These are phyloP conservation scores for Fusarium nematophilum DNA, from an alignment of 2,329 filamentous ascomycete species.

Conservation along the genomic window DNA sequence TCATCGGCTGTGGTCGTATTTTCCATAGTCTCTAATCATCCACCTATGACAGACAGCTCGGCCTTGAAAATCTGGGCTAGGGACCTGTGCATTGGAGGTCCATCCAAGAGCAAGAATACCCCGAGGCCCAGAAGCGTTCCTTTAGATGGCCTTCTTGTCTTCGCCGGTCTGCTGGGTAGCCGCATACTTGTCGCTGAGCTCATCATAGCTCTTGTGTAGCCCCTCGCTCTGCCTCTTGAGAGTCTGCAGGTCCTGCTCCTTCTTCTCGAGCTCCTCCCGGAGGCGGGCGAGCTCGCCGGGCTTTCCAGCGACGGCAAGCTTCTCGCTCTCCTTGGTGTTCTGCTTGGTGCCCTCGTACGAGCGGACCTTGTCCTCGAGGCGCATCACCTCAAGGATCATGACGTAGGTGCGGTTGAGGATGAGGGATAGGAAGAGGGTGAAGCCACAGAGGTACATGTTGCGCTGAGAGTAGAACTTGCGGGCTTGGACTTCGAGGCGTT, in stretches of 20 bases:
- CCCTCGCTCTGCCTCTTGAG: constrained; percentile 94
- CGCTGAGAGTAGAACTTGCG: constrained; percentile 99
- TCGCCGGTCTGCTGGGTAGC: constrained; percentile 62
- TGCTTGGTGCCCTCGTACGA: constrained; percentile 72
- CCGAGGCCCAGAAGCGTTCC: background rate
- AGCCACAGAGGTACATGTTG: constrained; percentile 99
- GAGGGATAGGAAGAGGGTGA: constrained; percentile 97
- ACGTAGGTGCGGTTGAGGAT: constrained; percentile 99
- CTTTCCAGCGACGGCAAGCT: constrained; percentile 78
- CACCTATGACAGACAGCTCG: background rate
- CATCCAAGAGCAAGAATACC: background rate
- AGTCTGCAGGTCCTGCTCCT: constrained; percentile 85
- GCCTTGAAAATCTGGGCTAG: background rate
- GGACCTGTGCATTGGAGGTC: background rate
- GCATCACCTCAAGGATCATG: constrained; percentile 92
- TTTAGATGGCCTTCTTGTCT: constrained; percentile 69
- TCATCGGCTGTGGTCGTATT: constrained; percentile 7
- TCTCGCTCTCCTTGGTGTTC: constrained; percentile 74
- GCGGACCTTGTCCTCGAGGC: constrained; percentile 93
- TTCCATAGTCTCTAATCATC: constrained; percentile 3
- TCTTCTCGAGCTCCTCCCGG: constrained; percentile 77
- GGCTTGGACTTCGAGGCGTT: constrained; percentile 97
- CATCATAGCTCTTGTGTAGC: constrained; percentile 85
- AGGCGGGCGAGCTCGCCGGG: constrained; percentile 79
- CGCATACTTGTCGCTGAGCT: constrained; percentile 84